Conservation (phyloP, 2,329 filamentous ascomycete genomes). For the Teratosphaeria epicoccoides region DNA sequence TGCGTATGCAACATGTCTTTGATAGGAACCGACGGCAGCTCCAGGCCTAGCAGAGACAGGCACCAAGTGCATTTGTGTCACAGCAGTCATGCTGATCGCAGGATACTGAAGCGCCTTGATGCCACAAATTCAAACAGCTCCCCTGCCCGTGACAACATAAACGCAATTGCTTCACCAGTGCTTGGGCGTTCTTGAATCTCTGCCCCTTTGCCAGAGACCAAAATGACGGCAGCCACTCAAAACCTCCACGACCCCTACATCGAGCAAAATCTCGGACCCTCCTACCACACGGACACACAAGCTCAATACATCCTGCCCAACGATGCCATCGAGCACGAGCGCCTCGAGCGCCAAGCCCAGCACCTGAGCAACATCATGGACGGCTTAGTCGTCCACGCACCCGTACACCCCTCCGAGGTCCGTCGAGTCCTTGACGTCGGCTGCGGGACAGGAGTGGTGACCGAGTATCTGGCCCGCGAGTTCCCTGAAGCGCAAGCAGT, state of each 20-base stretch:
- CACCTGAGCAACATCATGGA: conserved; percentile 13
- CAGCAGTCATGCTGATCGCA: too few relatives aligned
- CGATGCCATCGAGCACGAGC: conserved; percentile 10
- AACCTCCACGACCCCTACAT: not conserved
- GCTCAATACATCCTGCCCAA: conserved; percentile 7
- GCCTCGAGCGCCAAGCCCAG: conserved; percentile 13
- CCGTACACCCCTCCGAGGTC: conserved; percentile 4
- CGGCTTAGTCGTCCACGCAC: conserved; percentile 12
- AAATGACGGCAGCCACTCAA: not conserved
- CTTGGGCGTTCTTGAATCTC: too few relatives aligned
- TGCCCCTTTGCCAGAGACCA: too few relatives aligned
- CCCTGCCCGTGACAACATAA: too few relatives aligned
- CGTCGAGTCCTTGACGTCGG: conserved; percentile 10
- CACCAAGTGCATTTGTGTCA: too few relatives aligned
- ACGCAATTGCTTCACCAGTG: too few relatives aligned
- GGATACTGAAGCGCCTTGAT: too few relatives aligned
- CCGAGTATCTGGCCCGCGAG: conserved; percentile 8
- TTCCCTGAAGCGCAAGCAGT: conserved; percentile 20
- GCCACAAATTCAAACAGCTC: too few relatives aligned
- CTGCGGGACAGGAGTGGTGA: conserved; percentile 23
- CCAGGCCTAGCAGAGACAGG: too few relatives aligned
- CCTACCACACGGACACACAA: conserved; percentile 3
- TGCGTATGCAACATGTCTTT: too few relatives aligned
- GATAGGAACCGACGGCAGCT: too few relatives aligned
- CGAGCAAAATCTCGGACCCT: not conserved